Evolutionary conservation across 805 yeast species (phyloP), one percentile per base, ranked within the genome.

Genomic region (Ogataea ramenticola): DNA sequence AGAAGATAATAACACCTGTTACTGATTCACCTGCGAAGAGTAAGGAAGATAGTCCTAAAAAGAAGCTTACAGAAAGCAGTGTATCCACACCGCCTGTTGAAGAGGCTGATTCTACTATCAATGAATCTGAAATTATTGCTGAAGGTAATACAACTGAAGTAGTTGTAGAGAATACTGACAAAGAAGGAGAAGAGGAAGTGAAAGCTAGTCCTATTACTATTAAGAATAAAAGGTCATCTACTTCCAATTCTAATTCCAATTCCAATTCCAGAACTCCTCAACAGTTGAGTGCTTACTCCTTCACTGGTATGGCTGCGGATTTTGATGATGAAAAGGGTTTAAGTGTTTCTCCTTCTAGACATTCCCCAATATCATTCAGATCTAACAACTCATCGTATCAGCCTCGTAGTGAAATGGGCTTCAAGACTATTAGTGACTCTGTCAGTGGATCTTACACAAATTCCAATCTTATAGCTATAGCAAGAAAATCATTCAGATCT

Each of bases 311-410:
- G 10, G 50, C 59, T 11, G 57, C 60, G 1, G 68, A 64, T 44
- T 58, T 59, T 39, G 70, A 65, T 46, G 62, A 65, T 44, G 70
- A 65, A 49, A 62, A 56, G 10, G 39, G 32, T 20, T 33, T 24
- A 11, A 36, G 33, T 24, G 36, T 34, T 8, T 41, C 43, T 11
- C 40, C 43, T n/a, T 29, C 47, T 6, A 17, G 37, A 29, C 20
- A 39, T 26, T 50, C 53, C 2, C 49, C 51, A 2, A 19, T 37
- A 17, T 49, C 52, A 5, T 41, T 39, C 24, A 40, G 36, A n/a
- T 48, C 54, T 19, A 46, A 36, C 27, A 34, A 44, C 9, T 36
- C 49, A 38, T 46, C 53, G 7, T 48, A 48, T 26, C 46, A 30
- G 12, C 39, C 27, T 15, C 41, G 42, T n/a, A 43, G 45, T 24